These are phyloP conservation scores for Hypoxylon lienhwacheense DNA, from an alignment of 495 filamentous ascomycete genomes.

Conservation along the genomic window DNA sequence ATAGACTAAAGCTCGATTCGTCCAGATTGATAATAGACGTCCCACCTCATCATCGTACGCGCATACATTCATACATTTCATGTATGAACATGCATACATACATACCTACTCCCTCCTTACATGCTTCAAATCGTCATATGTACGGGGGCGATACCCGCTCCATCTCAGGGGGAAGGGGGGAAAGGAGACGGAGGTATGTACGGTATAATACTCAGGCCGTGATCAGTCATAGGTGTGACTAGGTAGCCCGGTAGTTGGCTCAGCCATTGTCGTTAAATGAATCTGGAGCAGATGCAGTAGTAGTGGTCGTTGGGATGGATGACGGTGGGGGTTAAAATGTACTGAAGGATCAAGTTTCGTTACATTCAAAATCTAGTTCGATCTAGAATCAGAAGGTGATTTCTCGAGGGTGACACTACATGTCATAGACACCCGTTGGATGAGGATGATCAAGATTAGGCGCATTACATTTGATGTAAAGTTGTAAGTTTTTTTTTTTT, in stretches of 20 bases:
- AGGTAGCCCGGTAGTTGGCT: neutral
- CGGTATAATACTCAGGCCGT: constrained; percentile 3
- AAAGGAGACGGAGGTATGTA: constrained; percentile 9
- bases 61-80: no score
- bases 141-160: neutral
- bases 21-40: no score
- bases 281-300: constrained; percentile 3
- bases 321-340: constrained; percentile 9
- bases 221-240: constrained; percentile 20
- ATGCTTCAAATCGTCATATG: neutral
- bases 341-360: constrained; percentile 17
- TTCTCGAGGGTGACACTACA: neutral
- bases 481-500: no score
- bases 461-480: neutral
- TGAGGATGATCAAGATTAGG: constrained; percentile 2
- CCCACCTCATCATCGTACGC: no score
- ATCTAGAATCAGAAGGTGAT: constrained; percentile 25
- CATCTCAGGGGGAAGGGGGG: no score
- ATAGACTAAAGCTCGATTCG: no score
- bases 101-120: neutral
- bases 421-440: neutral
- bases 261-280: no score
- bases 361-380: constrained; percentile 6
- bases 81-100: no score
- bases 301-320: neutral